A percentile compares a stretch with the other conserved stretches of the same genome.
These are phyloP conservation scores for Trichophyton mentagrophytes DNA, from an alignment of 2,329 filamentous ascomycete genomes.

Conservation along the genomic window DNA sequence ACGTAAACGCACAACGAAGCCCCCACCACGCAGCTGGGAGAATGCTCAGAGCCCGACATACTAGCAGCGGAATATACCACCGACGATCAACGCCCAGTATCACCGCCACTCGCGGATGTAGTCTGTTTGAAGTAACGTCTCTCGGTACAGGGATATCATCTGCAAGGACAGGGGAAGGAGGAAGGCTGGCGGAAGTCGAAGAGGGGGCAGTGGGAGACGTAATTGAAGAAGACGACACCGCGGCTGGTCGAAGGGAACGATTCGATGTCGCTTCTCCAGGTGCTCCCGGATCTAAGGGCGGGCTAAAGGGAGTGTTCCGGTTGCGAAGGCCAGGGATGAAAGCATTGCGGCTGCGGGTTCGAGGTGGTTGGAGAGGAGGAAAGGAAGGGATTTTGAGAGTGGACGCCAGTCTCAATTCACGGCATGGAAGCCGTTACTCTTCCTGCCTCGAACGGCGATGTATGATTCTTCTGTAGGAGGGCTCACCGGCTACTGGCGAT, in stretches of 20 bases:
- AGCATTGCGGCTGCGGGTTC: slow-evolving; percentile 1
- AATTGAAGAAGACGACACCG: slow-evolving; percentile 5
- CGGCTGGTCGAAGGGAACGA: slow-evolving; percentile 5
- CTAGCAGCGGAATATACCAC: slow-evolving; percentile 62
- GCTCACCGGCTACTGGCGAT: too few relatives aligned
- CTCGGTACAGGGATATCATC: slow-evolving; percentile 16
- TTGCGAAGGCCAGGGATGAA: slow-evolving; percentile 3
- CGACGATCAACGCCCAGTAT: slow-evolving; percentile 58
- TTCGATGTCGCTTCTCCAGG: not conserved
- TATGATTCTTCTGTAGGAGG: not conserved
- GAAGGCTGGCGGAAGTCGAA: not conserved
- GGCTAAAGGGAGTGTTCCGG: slow-evolving; percentile 4
- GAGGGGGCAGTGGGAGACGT: not conserved
- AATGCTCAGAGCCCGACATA: slow-evolving; percentile 59
- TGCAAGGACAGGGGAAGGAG: slow-evolving; percentile 16
- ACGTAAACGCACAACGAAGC: slow-evolving; percentile 53
- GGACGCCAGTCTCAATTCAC: slow-evolving; percentile 14
- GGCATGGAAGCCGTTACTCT: not conserved
- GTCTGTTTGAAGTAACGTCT: slow-evolving; percentile 27
- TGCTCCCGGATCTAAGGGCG: not conserved
- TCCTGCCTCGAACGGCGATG: not conserved
- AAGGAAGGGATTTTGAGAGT: slow-evolving; percentile 6
- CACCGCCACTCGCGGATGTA: slow-evolving; percentile 67
- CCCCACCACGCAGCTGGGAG: slow-evolving; percentile 61
- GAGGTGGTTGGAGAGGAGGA: slow-evolving; percentile 6